A percentile compares a stretch with the other conserved stretches of the same genome.
Conservation (phyloP, 176 grass and related monocot genomes). For the Chloris gayana region DNA sequence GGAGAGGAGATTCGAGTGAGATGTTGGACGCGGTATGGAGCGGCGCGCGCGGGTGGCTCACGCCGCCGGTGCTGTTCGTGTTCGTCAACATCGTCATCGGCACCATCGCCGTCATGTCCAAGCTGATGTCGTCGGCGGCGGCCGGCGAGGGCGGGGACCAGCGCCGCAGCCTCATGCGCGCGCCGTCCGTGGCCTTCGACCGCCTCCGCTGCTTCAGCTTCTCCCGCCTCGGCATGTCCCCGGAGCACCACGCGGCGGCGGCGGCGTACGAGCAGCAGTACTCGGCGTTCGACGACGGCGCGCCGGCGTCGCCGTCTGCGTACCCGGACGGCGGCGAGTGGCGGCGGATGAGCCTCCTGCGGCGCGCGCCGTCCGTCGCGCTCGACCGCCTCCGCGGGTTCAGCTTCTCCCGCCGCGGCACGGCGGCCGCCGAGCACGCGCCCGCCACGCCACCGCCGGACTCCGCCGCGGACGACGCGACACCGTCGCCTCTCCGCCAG, state of each 20-base stretch:
- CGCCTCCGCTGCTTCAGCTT: constrained; percentile 21
- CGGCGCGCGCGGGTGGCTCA: constrained; percentile 19
- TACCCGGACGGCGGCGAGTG: not conserved
- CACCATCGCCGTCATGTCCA: constrained; percentile 27
- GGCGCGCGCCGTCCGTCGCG: not conserved
- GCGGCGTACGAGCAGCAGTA: not conserved
- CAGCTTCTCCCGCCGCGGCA: not conserved
- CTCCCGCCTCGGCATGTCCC: not conserved
- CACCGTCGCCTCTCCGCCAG: not conserved
- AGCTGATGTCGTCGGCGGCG: not conserved
- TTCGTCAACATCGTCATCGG: constrained; percentile 22
- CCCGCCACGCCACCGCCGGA: not conserved
- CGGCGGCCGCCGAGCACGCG: no score
- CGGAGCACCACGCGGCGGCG: not conserved
- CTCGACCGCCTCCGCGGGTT: constrained; percentile 8
- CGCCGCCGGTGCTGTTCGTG: constrained; percentile 27
- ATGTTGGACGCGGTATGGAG: not conserved
- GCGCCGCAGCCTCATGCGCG: not conserved
- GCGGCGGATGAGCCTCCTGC: not conserved
- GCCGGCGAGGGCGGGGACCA: not conserved
- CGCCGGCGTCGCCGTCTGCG: no score
- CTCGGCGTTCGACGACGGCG: not conserved
- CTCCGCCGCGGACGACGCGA: not conserved
- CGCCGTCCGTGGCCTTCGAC: not conserved
- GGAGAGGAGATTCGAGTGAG: not conserved